Evolutionary conservation across 202 grass and related monocot species (phyloP).

Genomic region (Eragrostis tef): DNA sequence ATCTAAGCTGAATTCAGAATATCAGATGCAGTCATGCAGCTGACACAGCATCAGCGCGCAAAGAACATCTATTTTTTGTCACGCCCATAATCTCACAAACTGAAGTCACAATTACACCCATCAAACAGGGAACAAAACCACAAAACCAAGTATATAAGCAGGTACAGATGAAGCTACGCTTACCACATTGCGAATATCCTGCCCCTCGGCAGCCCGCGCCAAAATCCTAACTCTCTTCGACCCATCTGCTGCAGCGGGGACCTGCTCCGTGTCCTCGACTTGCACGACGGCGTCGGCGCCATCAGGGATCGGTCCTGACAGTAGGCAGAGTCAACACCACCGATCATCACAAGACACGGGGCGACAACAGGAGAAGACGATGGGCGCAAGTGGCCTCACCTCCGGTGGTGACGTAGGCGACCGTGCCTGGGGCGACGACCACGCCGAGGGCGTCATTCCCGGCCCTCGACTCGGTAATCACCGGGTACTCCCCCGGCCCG

Average conservation of each 20-base stretch:
- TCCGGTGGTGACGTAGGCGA: constrained; percentile 93
- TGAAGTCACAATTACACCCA: neutral
- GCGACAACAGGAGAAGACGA: neutral
- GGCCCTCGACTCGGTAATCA: constrained; percentile 83
- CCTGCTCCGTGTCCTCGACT: constrained; percentile 83
- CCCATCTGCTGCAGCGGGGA: constrained; percentile 38
- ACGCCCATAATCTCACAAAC: neutral
- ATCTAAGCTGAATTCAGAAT: neutral
- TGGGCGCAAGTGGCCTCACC: constrained; percentile 61
- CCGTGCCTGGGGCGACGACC: constrained; percentile 51
- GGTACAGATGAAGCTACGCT: neutral
- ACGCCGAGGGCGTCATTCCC: constrained; percentile 66
- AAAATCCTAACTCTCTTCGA: constrained; percentile 76
- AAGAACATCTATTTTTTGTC: neutral
- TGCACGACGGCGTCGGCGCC: constrained; percentile 86
- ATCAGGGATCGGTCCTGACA: constrained; percentile 79
- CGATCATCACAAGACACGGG: neutral
- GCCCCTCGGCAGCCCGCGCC: constrained; percentile 45
- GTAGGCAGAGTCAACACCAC: constrained; percentile 3
- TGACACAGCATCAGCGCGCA: neutral
- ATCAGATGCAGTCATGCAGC: neutral
- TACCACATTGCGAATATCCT: constrained; percentile 77
- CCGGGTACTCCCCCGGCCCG: constrained; percentile 76
- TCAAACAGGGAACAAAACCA: neutral
- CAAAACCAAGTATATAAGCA: constrained; percentile 7